Conservation (phyloP, 306 rosid genomes). For the Cicer bijugum region DNA sequence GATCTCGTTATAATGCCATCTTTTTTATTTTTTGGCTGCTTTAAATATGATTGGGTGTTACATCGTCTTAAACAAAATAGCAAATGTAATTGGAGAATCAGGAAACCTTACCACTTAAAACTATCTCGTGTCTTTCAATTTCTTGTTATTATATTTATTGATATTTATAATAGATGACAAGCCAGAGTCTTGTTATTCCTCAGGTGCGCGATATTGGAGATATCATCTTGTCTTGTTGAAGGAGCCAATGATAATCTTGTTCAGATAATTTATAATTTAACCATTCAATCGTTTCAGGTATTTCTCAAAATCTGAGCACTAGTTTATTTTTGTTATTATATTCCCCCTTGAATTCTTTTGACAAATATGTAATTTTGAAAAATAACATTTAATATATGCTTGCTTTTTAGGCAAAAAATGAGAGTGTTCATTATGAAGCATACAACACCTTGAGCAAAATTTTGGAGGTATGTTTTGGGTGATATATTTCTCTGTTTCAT, state of each 20-base stretch:
- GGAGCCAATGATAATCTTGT: slow-evolving; percentile 78
- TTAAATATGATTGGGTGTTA: not conserved
- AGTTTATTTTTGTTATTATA: slow-evolving; percentile 20
- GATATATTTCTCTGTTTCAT: slow-evolving; percentile 21
- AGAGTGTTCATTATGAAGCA: slow-evolving; percentile 59
- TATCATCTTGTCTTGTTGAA: slow-evolving; percentile 72
- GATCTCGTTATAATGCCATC: slow-evolving; percentile 18
- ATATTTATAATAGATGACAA: slow-evolving; percentile 24
- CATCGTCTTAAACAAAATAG: not conserved
- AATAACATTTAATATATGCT: slow-evolving; percentile 5
- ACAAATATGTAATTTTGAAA: slow-evolving; percentile 34
- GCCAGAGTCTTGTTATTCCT: slow-evolving; percentile 39
- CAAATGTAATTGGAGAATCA: slow-evolving; percentile 22
- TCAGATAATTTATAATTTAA: slow-evolving; percentile 66
- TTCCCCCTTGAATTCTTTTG: slow-evolving; percentile 8
- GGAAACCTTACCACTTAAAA: slow-evolving; percentile 1
- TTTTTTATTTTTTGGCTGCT: slow-evolving; percentile 15
- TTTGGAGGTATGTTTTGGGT: slow-evolving; percentile 62
- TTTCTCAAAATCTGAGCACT: slow-evolving; percentile 33
- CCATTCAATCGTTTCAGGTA: slow-evolving; percentile 71
- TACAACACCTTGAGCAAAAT: slow-evolving; percentile 75
- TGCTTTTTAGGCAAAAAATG: slow-evolving; percentile 60
- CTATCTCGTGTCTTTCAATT: slow-evolving; percentile 24
- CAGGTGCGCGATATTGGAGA: slow-evolving; percentile 73
- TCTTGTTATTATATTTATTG: not conserved